Evolutionary conservation across 2,329 filamentous ascomycete species (phyloP), one percentile per base, ranked within the genome.

Genomic region (Diaporthe humulicola): DNA sequence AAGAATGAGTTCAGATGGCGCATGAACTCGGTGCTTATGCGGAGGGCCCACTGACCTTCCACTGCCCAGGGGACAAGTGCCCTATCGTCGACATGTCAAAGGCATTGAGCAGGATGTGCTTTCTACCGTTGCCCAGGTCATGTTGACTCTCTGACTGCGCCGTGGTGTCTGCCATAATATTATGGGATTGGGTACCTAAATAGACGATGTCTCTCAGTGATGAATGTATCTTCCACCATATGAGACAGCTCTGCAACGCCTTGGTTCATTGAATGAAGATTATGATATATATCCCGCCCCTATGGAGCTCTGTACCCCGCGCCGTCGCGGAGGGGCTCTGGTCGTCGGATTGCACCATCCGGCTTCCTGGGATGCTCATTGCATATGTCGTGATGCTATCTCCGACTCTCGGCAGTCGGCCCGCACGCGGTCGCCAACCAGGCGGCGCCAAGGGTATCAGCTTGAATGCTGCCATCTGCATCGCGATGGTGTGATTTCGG

Each of bases 11-110:
- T 8, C 15, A n/a, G 12, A 28, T 14, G 8, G 25, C 10, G 7
- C 28, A 19, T 2, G 2, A 1, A 12, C 22, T 10, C 3, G 61
- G 30, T 33, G 38, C 12, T n/a, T 19, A 19, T 33, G 17, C 2
- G 1, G 4, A 36, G 28, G 6, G 22, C n/a, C 30, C 10, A 75
- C 81, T 75, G 67, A 89, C 89, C 84, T 92, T 93, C 92, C 91
- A 93, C 82, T 93, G 91, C 0, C 91, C 91, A 0, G 91, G 90
- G 0, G 89, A 91, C 45, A 93, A 80, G 79, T 93, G 91, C 3
- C 91, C 91, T 8, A 92, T 86, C 0, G 90, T 92, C 2, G 87
- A 90, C 90, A 92, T 92, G 75, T 92, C 91, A 77, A 93, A 92
- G 3, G 90, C 91, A 83, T 92, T 93, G 61, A 93, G 83, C 8